Percentiles rank a stretch among this genome's conserved stretches.
Conservation (phyloP, 148 eudicot species). For the Vaccinium darrowii region DNA sequence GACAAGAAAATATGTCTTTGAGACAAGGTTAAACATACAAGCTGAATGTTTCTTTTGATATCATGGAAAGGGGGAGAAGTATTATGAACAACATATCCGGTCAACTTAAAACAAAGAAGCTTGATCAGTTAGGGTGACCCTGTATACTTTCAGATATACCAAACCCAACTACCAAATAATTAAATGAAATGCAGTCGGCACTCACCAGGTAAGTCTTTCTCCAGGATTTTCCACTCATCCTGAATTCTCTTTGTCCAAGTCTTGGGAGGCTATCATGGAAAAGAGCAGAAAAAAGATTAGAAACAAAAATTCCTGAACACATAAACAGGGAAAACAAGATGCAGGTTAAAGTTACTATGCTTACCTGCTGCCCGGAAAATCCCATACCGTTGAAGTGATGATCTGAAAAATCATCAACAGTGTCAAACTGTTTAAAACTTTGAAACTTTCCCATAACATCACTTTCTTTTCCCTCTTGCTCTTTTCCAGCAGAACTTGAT, state of each 20-base stretch:
- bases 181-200: not conserved
- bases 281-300: constrained; percentile 9
- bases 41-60: not conserved
- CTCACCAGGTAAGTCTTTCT: constrained; percentile 77
- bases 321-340: not conserved
- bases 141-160: not conserved
- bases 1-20: not conserved
- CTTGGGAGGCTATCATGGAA: constrained; percentile 46
- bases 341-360: not conserved
- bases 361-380: constrained; percentile 49
- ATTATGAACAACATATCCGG: not conserved
- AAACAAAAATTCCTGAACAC: not conserved
- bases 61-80: not conserved
- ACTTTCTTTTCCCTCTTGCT: constrained; percentile 38
- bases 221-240: constrained; percentile 81
- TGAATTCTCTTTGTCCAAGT: constrained; percentile 72
- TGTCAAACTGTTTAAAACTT: constrained; percentile 63
- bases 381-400: constrained; percentile 41
- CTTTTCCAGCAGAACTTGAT: constrained; percentile 34
- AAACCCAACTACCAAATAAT: constrained; percentile 5
- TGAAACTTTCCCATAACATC: constrained; percentile 55
- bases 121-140: not conserved
- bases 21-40: not conserved
- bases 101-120: not conserved
- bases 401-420: constrained; percentile 67